Conservation (phyloP, 345 rosid genomes). For the Arabidopsis thaliana region TAIR10.1 NC_003071.7:12295001-12295500, state of each 20-base stretch:
- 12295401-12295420: constrained; percentile 45
- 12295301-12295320: constrained; percentile 26
- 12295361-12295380: not conserved
- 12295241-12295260: not conserved
- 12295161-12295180: constrained; percentile 44
- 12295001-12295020: not conserved
- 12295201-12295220: constrained; percentile 34
- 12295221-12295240: constrained; percentile 5
- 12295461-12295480: constrained; percentile 66
- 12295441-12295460: constrained; percentile 85
- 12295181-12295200: constrained; percentile 41
- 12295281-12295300: constrained; percentile 33
- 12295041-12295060: not conserved
- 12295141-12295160: constrained; percentile 41
- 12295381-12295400: constrained; percentile 1
- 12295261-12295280: constrained; percentile 26
- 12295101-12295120: not conserved
- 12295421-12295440: constrained; percentile 74
- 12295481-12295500: constrained; percentile 53
- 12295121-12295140: constrained; percentile 29
- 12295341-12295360: constrained; percentile 37
- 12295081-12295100: not conserved
- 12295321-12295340: constrained; percentile 24
- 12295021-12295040: not conserved
- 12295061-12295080: not conserved